A percentile compares a stretch with the other conserved stretches of the same genome.
Evolutionary conservation across 441 rosid species (phyloP).

Genomic region (Corymbia citriodora): DNA sequence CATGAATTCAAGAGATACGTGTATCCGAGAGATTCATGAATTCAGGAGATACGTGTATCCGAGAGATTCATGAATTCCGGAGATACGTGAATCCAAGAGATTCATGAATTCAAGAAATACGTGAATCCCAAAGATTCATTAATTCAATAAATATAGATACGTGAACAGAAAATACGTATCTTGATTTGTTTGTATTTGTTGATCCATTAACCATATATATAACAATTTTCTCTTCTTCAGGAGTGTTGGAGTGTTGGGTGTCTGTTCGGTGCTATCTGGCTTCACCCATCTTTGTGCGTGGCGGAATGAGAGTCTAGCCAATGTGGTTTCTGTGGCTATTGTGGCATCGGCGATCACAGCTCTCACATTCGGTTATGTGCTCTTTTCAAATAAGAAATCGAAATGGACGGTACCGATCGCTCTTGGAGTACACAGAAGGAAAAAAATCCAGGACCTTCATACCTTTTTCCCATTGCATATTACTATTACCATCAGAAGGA

Average conservation of each 20-base stretch:
- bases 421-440: background rate
- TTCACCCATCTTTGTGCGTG: constrained; percentile 21
- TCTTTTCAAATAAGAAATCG: background rate
- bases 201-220: too few relatives aligned
- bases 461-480: background rate
- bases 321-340: constrained; percentile 19
- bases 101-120: too few relatives aligned
- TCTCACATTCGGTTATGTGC: constrained; percentile 30
- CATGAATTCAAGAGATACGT: too few relatives aligned
- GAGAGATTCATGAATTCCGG: too few relatives aligned
- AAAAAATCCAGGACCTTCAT: background rate
- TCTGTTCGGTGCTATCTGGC: constrained; percentile 14
- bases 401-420: background rate
- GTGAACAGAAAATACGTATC: too few relatives aligned
- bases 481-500: background rate
- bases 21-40: too few relatives aligned
- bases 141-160: too few relatives aligned
- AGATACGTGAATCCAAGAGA: too few relatives aligned
- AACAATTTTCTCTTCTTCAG: constrained; percentile 1
- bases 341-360: constrained; percentile 14
- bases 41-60: too few relatives aligned
- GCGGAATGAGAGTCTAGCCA: constrained; percentile 17
- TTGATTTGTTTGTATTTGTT: too few relatives aligned
- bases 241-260: constrained; percentile 17
- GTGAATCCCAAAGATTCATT: too few relatives aligned